Evolutionary conservation across 1,284 basidiomycete genomes (phyloP).

Genomic region (Puccinia coronata): DNA sequence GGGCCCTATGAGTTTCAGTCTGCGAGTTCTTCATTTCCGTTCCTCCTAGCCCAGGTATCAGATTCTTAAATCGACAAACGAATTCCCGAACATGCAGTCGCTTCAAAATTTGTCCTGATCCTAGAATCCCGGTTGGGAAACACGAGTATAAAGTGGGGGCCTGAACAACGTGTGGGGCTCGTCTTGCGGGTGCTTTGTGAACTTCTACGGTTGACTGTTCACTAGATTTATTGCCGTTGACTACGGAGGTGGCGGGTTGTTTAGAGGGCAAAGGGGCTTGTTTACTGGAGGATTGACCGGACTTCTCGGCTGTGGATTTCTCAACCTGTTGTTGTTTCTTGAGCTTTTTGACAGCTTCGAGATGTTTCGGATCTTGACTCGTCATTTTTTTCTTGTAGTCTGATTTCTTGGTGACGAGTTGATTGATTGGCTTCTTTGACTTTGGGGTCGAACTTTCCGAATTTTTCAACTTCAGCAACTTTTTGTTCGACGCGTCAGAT

Average conservation of each 20-base stretch:
- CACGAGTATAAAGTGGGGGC: slow-evolving; percentile 16
- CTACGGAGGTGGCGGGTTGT: slow-evolving; percentile 1
- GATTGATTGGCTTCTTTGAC: background rate
- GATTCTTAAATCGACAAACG: slow-evolving; percentile 41
- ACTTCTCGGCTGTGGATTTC: slow-evolving; percentile 14
- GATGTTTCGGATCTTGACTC: slow-evolving; percentile 8
- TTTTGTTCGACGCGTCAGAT: slow-evolving; percentile 19
- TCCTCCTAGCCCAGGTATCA: slow-evolving; percentile 44
- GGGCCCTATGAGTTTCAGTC: slow-evolving; percentile 40
- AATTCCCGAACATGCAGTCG: slow-evolving; percentile 46
- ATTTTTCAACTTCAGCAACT: background rate
- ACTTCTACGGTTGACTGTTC: background rate
- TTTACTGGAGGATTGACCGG: background rate
- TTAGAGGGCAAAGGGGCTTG: background rate
- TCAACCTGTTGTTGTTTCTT: slow-evolving; percentile 16
- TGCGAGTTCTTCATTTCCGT: slow-evolving; percentile 16
- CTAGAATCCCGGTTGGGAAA: slow-evolving; percentile 37
- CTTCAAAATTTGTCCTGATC: slow-evolving; percentile 30
- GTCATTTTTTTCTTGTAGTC: slow-evolving; percentile 15
- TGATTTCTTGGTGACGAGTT: slow-evolving; percentile 10
- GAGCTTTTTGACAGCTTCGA: slow-evolving; percentile 19
- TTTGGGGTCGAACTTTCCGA: background rate
- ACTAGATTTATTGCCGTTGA: background rate
- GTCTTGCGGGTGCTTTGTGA: slow-evolving; percentile 23
- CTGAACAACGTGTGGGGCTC: slow-evolving; percentile 30